Evolutionary conservation across 441 rosid genomes (phyloP), one percentile per base, ranked within the genome.

Genomic region (Bocquillonia castaneifolia): DNA sequence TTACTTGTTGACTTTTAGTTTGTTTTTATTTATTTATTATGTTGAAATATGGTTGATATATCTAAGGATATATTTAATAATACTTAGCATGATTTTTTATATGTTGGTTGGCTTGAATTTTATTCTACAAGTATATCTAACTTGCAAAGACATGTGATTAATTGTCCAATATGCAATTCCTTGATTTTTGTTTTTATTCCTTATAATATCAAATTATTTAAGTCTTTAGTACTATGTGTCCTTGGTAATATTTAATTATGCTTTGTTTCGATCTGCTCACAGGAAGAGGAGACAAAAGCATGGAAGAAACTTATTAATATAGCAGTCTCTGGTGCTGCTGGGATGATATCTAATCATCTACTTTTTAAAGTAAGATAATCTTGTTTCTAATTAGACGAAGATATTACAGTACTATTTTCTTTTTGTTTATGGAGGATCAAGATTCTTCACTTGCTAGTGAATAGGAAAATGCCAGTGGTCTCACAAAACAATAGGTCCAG

Each of bases 271-370:
- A 40, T 25, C 12, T 44, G 61, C 55, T 72, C 9, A 22, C 80
- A 93, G 99, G 97, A 91, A 71, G 97, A 93, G 56, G 83, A 89
- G 83, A 91, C 99, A 68, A 88, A 78, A 80, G 73, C 93, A 66
- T 93, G 97, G 99, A 89, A 91, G 83, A 91, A 89, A 79, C 32
- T 84, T 50, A 82, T 91, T 40, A 87, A 81, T 64, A 78, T 91
- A 44, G 86, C 92, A 17, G 96, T 93, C 18, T 93, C 99, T 31
- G 96, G 97, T 56, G 96, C 96, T 63, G 96, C 99, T 67, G 99
- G 99, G 31, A 89, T 86, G 93, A 93, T 93, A n/a, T 82, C 99
- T 28, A 91, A 93, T 68, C 97, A 93, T 74, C 86, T 93, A 60
- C 93, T 93, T 64, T 93, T 91, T 88, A 93, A 93, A 80, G 99